Percentiles rank a stretch among this genome's conserved stretches.
phyloP scores from a whole-genome alignment of 768 basidiomycete genomes.

The Macrocybe gigantea region DNA sequence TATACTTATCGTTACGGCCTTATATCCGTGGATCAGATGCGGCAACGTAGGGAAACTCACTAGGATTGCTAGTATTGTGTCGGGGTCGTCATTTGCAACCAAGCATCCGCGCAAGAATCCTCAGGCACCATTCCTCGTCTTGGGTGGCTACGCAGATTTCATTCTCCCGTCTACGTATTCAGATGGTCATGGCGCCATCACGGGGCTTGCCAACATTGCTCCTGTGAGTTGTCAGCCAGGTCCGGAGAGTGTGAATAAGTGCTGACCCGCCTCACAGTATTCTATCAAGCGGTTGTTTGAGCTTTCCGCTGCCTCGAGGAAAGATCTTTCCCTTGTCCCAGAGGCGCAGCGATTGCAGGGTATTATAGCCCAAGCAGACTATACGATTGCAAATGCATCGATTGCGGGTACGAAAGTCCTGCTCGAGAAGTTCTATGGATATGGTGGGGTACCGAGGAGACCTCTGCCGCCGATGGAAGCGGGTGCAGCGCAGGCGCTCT shows the following conservation, averaged over 20 bases:
- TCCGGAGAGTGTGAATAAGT: slow-evolving; percentile 1
- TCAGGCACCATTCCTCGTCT: slow-evolving; percentile 70
- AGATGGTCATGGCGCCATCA: slow-evolving; percentile 84
- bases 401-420: slow-evolving; percentile 84
- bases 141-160: slow-evolving; percentile 86
- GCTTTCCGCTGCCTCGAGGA: slow-evolving; percentile 50
- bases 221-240: slow-evolving; percentile 41
- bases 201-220: slow-evolving; percentile 80
- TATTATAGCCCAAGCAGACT: slow-evolving; percentile 76
- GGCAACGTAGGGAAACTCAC: slow-evolving; percentile 91
- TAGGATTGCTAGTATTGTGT: slow-evolving; percentile 67
- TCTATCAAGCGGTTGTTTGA: slow-evolving; percentile 57
- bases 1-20: neutral
- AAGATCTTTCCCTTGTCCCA: slow-evolving; percentile 49
- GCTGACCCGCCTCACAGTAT: slow-evolving; percentile 30
- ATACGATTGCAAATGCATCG: slow-evolving; percentile 67
- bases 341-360: slow-evolving; percentile 76
- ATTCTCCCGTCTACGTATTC: slow-evolving; percentile 66
- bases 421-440: slow-evolving; percentile 69
- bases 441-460: slow-evolving; percentile 73
- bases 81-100: slow-evolving; percentile 47
- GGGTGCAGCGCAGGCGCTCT: slow-evolving; percentile 52
- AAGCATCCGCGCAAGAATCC: slow-evolving; percentile 63
- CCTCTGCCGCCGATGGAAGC: slow-evolving; percentile 66
- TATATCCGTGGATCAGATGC: slow-evolving; percentile 42